Evolutionary conservation across 2,329 filamentous ascomycete species (phyloP), one percentile per base, ranked within the genome.

Genomic region (Diplodia mutila): DNA sequence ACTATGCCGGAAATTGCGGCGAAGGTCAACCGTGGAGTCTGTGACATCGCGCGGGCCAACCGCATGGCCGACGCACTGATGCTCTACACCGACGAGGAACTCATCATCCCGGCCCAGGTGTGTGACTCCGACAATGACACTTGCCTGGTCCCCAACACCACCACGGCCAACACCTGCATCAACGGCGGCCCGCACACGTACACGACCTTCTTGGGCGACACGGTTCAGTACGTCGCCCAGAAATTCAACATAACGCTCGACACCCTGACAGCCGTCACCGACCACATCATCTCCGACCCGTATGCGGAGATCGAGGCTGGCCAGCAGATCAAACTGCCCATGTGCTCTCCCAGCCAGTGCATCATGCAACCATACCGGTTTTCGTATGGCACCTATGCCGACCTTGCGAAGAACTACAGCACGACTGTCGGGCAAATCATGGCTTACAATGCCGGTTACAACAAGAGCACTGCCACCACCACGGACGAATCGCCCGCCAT

Each of bases 351-450:
- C 12, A 65, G 59, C 51, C 48, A 65, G 39, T 68, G 66, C 37
- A 21, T 48, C 14, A n/a, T 65, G 2, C 59, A 68, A 21, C 66
- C 66, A 12, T 65, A 65, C 53, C 29, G 9, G 14, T 65, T 68
- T 21, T 25, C 12, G 18, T 65, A 34, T 32, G 66, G 66, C 5
- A 25, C 29, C 3, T 68, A 68, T 29, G 29, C 21, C n/a, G 66
- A 68, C 32, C 42, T 68, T 27, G 67, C 67, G 1, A 37, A 66
- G 27, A 37, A 66, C 14, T 68, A 57, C 32, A 34, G 48, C 52
- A 66, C 67, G 23, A 68, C 67, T 21, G 61, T 68, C n/a, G 67
- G 67, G 9, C 67, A 68, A 27, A 68, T 68, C 27, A 68, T 68
- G 67, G 32, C 27, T 14, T 66, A 70, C 14, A 67, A 51, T 18